Percentiles rank a stretch among this genome's conserved stretches.
These are phyloP conservation scores for Sarocladium brachiariae DNA, from an alignment of 2,329 filamentous ascomycete genomes.

Conservation along the genomic window DNA sequence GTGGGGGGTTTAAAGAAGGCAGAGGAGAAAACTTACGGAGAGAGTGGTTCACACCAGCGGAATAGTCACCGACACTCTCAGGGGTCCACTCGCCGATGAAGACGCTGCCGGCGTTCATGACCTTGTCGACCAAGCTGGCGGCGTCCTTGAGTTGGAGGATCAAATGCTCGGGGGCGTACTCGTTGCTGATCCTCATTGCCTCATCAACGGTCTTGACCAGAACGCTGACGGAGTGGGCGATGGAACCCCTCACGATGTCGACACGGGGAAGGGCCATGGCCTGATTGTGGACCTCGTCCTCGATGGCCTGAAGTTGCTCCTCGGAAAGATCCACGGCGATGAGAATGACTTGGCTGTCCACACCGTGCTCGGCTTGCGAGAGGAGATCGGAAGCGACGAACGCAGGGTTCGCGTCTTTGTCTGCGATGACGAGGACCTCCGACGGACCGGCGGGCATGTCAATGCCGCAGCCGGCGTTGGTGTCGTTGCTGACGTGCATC, in stretches of 20 bases:
- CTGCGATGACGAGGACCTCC: constrained; percentile 93
- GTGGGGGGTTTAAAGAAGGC: neutral
- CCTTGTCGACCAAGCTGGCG: constrained; percentile 64
- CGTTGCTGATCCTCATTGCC: constrained; percentile 78
- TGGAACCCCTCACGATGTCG: constrained; percentile 85
- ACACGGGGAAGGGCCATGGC: constrained; percentile 82
- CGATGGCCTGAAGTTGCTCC: constrained; percentile 69
- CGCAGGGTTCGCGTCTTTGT: constrained; percentile 78
- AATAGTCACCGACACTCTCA: constrained; percentile 96
- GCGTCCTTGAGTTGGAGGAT: constrained; percentile 84
- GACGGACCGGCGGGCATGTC: constrained; percentile 98
- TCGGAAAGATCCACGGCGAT: constrained; percentile 78
- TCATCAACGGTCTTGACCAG: constrained; percentile 63
- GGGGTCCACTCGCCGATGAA: constrained; percentile 96
- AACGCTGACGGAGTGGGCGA: constrained; percentile 86
- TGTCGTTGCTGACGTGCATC: constrained; percentile 98
- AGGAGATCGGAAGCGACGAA: constrained; percentile 94
- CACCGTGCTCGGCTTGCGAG: constrained; percentile 92
- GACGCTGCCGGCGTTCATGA: constrained; percentile 91
- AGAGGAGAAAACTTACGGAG: constrained; percentile 62
- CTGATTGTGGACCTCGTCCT: constrained; percentile 84
- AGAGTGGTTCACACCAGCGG: constrained; percentile 94
- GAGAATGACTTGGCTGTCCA: constrained; percentile 90
- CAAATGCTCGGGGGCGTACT: constrained; percentile 92
- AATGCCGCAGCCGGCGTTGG: constrained; percentile 88